Evolutionary conservation across 495 filamentous ascomycete species (phyloP).

Genomic region (Penicillium roqueforti): DNA sequence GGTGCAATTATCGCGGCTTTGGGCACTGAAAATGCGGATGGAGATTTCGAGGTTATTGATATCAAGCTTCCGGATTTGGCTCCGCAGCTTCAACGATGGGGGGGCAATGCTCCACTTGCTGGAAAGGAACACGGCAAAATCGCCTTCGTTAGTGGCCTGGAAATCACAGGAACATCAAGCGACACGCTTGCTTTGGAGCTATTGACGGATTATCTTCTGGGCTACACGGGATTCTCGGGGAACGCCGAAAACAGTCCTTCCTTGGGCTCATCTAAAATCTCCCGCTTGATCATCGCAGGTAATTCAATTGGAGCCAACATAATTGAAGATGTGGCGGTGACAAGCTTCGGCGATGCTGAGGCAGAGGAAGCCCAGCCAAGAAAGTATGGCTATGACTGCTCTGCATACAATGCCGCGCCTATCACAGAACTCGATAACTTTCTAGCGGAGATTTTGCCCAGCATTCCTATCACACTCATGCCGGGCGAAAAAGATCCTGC

Average conservation of each 20-base stretch:
- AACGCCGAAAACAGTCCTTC: slow-evolving; percentile 43
- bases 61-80: slow-evolving; percentile 82
- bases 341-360: slow-evolving; percentile 20
- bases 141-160: slow-evolving; percentile 84
- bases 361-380: slow-evolving; percentile 53
- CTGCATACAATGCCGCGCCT: slow-evolving; percentile 78
- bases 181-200: slow-evolving; percentile 71
- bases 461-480: slow-evolving; percentile 75
- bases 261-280: slow-evolving; percentile 58
- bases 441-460: slow-evolving; percentile 72
- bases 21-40: slow-evolving; percentile 87
- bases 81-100: slow-evolving; percentile 75
- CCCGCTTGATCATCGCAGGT: slow-evolving; percentile 83
- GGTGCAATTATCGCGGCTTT: slow-evolving; percentile 87
- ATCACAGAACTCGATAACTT: slow-evolving; percentile 80
- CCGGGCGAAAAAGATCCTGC: slow-evolving; percentile 74
- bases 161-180: slow-evolving; percentile 68
- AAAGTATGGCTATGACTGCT: slow-evolving; percentile 93
- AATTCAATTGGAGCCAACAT: slow-evolving; percentile 71
- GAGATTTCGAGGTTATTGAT: slow-evolving; percentile 90
- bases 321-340: slow-evolving; percentile 22
- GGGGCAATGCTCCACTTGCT: slow-evolving; percentile 38
- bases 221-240: slow-evolving; percentile 60
- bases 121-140: slow-evolving; percentile 59
- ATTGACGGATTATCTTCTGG: slow-evolving; percentile 80